phyloP scores from a whole-genome alignment of 139 green algal genomes.

The Coelastrella sp. region DNA sequence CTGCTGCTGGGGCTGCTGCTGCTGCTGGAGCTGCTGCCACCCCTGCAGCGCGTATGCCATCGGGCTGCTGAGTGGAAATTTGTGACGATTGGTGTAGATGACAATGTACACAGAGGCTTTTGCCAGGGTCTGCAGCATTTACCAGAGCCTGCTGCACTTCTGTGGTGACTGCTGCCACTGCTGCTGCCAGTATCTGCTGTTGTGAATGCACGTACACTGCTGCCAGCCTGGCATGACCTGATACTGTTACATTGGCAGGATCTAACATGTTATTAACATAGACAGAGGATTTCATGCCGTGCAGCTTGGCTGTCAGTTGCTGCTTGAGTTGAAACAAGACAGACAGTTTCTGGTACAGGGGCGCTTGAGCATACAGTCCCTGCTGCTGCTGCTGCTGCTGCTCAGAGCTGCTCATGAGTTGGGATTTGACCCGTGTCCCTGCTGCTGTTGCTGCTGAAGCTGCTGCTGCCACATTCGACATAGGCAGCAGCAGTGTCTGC shows the following conservation, averaged over 20 bases:
- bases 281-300: not conserved
- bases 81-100: not conserved
- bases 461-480: not conserved
- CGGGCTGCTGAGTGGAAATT: not conserved
- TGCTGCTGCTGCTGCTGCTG: conserved; percentile 25
- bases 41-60: not conserved
- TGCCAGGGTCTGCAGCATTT: not conserved
- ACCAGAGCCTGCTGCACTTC: not conserved
- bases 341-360: not conserved
- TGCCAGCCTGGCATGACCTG: conserved; percentile 4
- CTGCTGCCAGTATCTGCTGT: conserved; percentile 5
- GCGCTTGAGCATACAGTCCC: not conserved
- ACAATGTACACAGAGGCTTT: not conserved
- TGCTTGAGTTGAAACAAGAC: conserved; percentile 24
- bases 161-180: conserved; percentile 13
- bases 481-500: not conserved
- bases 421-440: too few relatives aligned
- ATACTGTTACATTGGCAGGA: not conserved
- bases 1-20: not conserved
- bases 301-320: conserved; percentile 36
- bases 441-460: conserved; percentile 12
- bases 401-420: not conserved
- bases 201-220: conserved; percentile 35
- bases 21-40: too few relatives aligned
- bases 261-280: conserved; percentile 1